phyloP scores from a whole-genome alignment of 495 filamentous ascomycete species.

The Astrothelium subdiscretum region DNA sequence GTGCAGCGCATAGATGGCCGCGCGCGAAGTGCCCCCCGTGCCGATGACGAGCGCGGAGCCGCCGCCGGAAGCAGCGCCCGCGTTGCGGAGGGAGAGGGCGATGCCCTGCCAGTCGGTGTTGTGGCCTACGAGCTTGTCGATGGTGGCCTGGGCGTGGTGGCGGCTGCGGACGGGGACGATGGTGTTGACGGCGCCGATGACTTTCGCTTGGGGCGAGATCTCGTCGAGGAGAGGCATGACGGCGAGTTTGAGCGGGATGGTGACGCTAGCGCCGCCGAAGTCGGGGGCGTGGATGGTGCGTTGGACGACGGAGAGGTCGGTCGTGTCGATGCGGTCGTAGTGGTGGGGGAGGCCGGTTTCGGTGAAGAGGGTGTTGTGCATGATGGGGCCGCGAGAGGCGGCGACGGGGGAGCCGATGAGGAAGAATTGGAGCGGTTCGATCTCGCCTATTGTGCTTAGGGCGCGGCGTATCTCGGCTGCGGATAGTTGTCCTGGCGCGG shows the following conservation, averaged over 20 bases:
- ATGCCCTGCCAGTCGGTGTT: constrained; percentile 98
- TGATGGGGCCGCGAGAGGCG: constrained; percentile 67
- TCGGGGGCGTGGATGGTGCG: constrained; percentile 55
- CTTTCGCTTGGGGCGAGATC: constrained; percentile 60
- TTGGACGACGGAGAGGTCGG: constrained; percentile 49
- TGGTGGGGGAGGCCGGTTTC: constrained; percentile 71
- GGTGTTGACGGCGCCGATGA: constrained; percentile 93
- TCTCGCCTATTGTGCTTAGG: constrained; percentile 66
- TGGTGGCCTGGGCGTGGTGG: constrained; percentile 28
- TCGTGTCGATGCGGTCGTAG: constrained; percentile 74
- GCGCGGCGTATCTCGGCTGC: constrained; percentile 76
- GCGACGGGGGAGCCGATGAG: constrained; percentile 78
- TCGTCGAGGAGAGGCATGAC: constrained; percentile 74
- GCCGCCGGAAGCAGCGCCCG: constrained; percentile 41
- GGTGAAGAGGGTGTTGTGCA: constrained; percentile 82
- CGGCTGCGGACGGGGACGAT: constrained; percentile 48
- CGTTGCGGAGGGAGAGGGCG: constrained; percentile 63
- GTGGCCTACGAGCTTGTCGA: constrained; percentile 54
- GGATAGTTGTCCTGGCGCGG: constrained; percentile 88
- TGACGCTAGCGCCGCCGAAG: constrained; percentile 91
- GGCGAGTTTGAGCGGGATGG: constrained; percentile 87
- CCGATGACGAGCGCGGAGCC: constrained; percentile 53
- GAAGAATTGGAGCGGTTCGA: constrained; percentile 66
- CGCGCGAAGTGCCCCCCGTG: constrained; percentile 82
- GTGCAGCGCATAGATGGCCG: constrained; percentile 81